Evolutionary conservation across 176 grass and related monocot species (phyloP).

Genomic region (Phoenix dactylifera): DNA sequence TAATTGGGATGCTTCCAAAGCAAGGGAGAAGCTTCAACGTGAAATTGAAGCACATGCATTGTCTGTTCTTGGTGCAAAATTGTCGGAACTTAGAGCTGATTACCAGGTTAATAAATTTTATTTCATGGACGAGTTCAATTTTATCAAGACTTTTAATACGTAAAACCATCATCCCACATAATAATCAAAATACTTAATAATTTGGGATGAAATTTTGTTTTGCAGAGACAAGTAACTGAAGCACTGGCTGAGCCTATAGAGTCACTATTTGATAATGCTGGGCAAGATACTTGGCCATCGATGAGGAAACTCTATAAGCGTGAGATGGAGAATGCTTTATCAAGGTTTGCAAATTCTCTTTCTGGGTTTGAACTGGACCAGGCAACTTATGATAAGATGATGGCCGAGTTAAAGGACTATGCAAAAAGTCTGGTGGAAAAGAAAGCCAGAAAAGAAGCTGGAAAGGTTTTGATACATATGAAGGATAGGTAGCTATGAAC

Average conservation of each 20-base stretch:
- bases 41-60: conserved; percentile 46
- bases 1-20: conserved; percentile 52
- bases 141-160: too few species aligned
- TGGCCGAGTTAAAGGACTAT: conserved; percentile 46
- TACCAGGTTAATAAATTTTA: conserved; percentile 49
- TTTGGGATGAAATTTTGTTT: not conserved
- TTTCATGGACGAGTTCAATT: too few species aligned
- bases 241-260: conserved; percentile 58
- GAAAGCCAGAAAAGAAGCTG: conserved; percentile 77
- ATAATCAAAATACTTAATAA: too few species aligned
- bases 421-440: conserved; percentile 53
- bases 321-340: conserved; percentile 41
- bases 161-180: too few species aligned
- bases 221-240: conserved; percentile 49
- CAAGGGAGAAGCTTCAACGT: conserved; percentile 47
- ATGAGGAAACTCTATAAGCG: conserved; percentile 47
- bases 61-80: conserved; percentile 35
- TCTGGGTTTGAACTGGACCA: conserved; percentile 68
- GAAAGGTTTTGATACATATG: conserved; percentile 67
- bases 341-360: conserved; percentile 41
- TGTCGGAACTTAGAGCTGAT: conserved; percentile 50
- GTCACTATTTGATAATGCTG: conserved; percentile 53
- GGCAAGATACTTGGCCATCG: conserved; percentile 49
- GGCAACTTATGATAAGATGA: conserved; percentile 31
- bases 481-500: conserved; percentile 62